Base-by-base conservation (phyloP, 192 early-diverging fungal genomes). In the Entomortierella beljakovae region DNA sequence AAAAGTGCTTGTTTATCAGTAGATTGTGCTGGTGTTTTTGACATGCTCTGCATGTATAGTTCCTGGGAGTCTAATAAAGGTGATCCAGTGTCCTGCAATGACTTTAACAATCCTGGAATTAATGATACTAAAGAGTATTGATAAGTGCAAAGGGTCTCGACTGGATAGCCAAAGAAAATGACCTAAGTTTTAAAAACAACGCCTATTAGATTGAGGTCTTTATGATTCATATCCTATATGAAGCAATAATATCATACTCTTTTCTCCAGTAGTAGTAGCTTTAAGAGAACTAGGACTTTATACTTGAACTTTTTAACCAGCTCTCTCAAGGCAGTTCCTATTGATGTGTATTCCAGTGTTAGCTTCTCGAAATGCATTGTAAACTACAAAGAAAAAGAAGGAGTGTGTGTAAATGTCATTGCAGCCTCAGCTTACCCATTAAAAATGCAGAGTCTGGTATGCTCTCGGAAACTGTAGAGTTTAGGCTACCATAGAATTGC, bases 91-190 rank as follows among this genome's bases (percentile, higher is more conserved):
- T 87, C 84, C 65, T 85, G 86, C 6, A 87, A 54, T 38, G 67
- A 65, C 26, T 84, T 67, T n/a, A 87, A 31, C 29, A 87, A 35
- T 13, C 89, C 90, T 48, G 93, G 93, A 11, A 94, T 83, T 37
- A 94, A 65, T 0, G 92, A 93, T 11, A 94, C 86, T 42, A 94
- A 68, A 29, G 88, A 88, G 70, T 94, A 94, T 70, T 94, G 92
- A 71, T 92, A 94, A 9, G 91, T 90, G 50, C 91, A 94, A 13
- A 94, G 70, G 31, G 84, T 81, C 61, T 94, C 93, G 6, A 94
- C 93, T 49, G 90, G 89, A 40, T 91, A 89, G n/a, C 93, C 93
- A 82, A 92, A 94, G 73, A 94, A 94, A 51, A 94, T 66, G 48
- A 94, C 84, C 91, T 92, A 81, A 13, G 16, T 22, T 32, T 20